Conservation (phyloP, 495 filamentous ascomycete genomes). For the Annulohypoxylon moriforme region DNA sequence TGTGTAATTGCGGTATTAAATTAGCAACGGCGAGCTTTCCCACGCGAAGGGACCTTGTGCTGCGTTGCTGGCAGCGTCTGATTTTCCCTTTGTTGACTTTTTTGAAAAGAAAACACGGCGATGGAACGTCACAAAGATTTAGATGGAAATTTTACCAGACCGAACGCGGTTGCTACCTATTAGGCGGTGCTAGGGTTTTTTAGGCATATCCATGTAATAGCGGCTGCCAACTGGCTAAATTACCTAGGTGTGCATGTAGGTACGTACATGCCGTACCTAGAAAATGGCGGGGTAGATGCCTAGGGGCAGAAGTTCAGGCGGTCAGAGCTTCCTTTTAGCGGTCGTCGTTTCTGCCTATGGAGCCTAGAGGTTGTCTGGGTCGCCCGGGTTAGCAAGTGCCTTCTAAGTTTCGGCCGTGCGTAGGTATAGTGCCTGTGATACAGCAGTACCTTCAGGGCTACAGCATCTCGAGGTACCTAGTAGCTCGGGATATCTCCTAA, state of each 20-base stretch:
- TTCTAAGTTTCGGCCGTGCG: background rate
- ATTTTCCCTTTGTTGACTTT: conserved; percentile 32
- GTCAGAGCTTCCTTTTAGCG: conserved; percentile 23
- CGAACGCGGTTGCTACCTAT: conserved; percentile 1
- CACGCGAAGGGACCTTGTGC: conserved; percentile 7
- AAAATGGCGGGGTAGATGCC: conserved; percentile 35
- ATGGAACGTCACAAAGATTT: conserved; percentile 22
- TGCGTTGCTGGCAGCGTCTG: conserved; percentile 6
- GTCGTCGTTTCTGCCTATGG: conserved; percentile 20
- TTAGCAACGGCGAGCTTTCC: conserved; percentile 4
- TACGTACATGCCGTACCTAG: background rate
- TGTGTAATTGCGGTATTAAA: background rate
- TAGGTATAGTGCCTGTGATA: conserved; percentile 6
- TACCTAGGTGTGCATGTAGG: conserved; percentile 19
- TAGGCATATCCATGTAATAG: conserved; percentile 15
- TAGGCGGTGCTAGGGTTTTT: conserved; percentile 1
- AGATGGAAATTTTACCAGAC: conserved; percentile 14
- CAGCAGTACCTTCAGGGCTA: background rate
- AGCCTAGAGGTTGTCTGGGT: too few species aligned
- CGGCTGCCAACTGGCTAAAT: conserved; percentile 15
- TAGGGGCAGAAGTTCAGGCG: background rate
- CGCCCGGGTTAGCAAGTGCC: background rate
- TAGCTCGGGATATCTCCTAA: background rate
- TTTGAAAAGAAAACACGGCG: conserved; percentile 35
- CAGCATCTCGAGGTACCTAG: conserved; percentile 7